These are phyloP conservation scores for Pseudovirgaria hyperparasitica DNA, from an alignment of 2,329 filamentous ascomycete genomes.

Conservation along the genomic window DNA sequence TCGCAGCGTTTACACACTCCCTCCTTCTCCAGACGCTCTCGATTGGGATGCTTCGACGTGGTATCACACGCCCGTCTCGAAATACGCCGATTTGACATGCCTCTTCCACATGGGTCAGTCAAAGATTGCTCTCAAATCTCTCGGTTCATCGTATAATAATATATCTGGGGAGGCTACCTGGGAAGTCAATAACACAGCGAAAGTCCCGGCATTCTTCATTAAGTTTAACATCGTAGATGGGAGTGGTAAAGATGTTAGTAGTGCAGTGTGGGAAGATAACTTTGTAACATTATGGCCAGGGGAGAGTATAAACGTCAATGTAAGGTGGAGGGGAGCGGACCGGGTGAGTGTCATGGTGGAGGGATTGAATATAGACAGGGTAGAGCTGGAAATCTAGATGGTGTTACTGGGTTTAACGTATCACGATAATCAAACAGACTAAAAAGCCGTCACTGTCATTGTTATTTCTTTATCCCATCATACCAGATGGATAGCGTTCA, in stretches of 20 bases:
- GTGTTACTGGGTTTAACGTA: too few relatives aligned
- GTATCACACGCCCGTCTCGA: conserved; percentile 44
- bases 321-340: conserved; percentile 3
- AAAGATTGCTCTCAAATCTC: too few relatives aligned
- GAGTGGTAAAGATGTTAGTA: conserved; percentile 33
- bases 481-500: too few relatives aligned
- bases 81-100: conserved; percentile 36
- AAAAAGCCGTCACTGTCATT: too few relatives aligned
- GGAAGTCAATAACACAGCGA: conserved; percentile 38
- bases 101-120: conserved; percentile 28
- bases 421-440: too few relatives aligned
- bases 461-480: too few relatives aligned
- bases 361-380: conserved; percentile 4
- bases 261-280: conserved; percentile 48
- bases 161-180: conserved; percentile 24
- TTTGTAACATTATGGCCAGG: conserved; percentile 48
- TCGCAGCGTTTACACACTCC: conserved; percentile 49
- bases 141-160: too few relatives aligned
- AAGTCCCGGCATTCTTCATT: conserved; percentile 46
- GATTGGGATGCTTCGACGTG: conserved; percentile 46
- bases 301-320: conserved; percentile 31
- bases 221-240: conserved; percentile 37
- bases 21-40: conserved; percentile 33
- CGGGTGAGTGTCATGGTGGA: conserved; percentile 2
- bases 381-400: neutral